Conservation (phyloP, 2,329 filamentous ascomycete genomes). For the Fusarium equiseti region DNA sequence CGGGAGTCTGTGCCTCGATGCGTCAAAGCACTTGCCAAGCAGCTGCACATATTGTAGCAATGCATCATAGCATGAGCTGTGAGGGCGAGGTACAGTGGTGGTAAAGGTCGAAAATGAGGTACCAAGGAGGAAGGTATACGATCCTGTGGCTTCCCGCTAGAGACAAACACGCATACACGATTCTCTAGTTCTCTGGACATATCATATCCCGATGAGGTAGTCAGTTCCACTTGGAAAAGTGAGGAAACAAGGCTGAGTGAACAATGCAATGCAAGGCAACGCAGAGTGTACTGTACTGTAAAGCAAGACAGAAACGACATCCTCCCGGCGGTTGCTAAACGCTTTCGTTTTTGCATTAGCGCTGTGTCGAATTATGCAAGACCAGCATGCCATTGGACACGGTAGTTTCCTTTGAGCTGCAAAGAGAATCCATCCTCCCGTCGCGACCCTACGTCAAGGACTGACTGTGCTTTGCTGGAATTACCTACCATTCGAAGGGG, state of each 20-base stretch:
- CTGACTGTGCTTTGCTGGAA: not conserved
- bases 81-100: not conserved
- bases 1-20: not conserved
- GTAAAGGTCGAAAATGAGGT: slow-evolving; percentile 1
- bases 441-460: not conserved
- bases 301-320: slow-evolving; percentile 1
- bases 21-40: not conserved
- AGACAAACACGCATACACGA: slow-evolving; percentile 28
- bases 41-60: not conserved
- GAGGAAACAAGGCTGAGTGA: slow-evolving; percentile 9
- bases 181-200: slow-evolving; percentile 9
- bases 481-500: not conserved
- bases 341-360: slow-evolving; percentile 5
- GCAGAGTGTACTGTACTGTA: not conserved
- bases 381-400: slow-evolving; percentile 13
- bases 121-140: slow-evolving; percentile 8
- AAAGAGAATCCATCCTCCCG: not conserved
- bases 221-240: slow-evolving; percentile 3
- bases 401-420: not conserved
- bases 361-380: slow-evolving; percentile 12
- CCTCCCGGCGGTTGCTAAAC: slow-evolving; percentile 1
- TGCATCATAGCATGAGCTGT: not conserved
- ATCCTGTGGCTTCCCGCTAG: slow-evolving; percentile 25
- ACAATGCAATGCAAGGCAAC: slow-evolving; percentile 1
- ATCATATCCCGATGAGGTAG: slow-evolving; percentile 8